Evolutionary conservation across 768 basidiomycete species (phyloP).

Genomic region (Mycena floridula): DNA sequence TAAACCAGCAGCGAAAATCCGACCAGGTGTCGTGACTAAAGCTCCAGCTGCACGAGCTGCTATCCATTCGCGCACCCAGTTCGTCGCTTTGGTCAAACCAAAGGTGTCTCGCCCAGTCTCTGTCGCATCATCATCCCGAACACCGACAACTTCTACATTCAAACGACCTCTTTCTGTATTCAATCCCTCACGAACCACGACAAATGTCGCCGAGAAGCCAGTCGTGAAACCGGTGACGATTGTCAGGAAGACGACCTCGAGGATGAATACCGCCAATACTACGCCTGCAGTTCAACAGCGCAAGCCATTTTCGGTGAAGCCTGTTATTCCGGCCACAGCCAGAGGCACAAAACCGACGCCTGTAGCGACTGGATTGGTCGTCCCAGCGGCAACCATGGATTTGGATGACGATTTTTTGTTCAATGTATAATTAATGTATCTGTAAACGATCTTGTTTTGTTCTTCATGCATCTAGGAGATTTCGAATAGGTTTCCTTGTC

Average conservation of each 20-base stretch:
- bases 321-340: not conserved
- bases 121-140: not conserved
- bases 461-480: too few relatives aligned
- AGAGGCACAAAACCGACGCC: not conserved
- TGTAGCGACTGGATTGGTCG: constrained; percentile 1
- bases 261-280: not conserved
- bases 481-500: too few relatives aligned
- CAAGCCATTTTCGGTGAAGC: not conserved
- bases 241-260: not conserved
- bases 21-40: not conserved
- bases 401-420: constrained; percentile 20
- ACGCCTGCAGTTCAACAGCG: not conserved
- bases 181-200: not conserved
- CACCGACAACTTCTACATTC: not conserved
- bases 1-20: not conserved
- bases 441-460: not conserved
- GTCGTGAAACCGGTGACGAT: not conserved
- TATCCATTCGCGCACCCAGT: not conserved
- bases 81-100: not conserved
- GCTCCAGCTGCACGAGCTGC: constrained; percentile 1
- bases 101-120: not conserved
- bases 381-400: not conserved
- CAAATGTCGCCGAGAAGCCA: not conserved
- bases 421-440: constrained; percentile 12
- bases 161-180: not conserved